Evolutionary conservation across 2,329 filamentous ascomycete genomes (phyloP).

Genomic region (Colletotrichum graminicola): DNA sequence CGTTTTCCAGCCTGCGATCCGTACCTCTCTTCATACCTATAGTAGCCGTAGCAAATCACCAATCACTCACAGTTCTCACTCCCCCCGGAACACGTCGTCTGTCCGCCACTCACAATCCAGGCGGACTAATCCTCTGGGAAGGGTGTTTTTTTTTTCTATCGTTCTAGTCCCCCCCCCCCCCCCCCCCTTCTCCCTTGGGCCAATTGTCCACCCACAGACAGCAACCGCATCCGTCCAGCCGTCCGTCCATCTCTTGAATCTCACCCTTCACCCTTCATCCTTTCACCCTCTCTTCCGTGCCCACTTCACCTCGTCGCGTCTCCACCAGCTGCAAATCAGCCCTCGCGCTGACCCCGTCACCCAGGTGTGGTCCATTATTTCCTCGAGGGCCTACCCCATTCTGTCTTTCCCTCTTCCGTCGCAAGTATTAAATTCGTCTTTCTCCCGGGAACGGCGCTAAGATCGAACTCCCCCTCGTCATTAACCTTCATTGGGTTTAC

Average conservation of each 20-base stretch:
- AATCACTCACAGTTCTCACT: conserved; percentile 15
- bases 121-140: background rate
- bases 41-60: conserved; percentile 1
- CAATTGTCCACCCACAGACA: conserved; percentile 15
- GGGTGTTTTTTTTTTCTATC: too few species aligned
- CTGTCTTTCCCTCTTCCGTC: conserved; percentile 38
- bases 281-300: conserved; percentile 6
- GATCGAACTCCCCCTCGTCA: conserved; percentile 44
- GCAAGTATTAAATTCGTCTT: conserved; percentile 43
- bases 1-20: background rate
- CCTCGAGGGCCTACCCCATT: conserved; percentile 35
- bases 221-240: conserved; percentile 3
- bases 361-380: conserved; percentile 40
- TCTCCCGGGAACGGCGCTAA: conserved; percentile 44
- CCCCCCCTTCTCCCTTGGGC: background rate
- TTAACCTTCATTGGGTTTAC: conserved; percentile 43
- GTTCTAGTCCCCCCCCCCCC: background rate
- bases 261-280: conserved; percentile 22
- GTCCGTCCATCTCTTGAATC: conserved; percentile 1
- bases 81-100: conserved; percentile 15
- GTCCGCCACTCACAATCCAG: conserved; percentile 10
- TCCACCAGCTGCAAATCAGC: conserved; percentile 41
- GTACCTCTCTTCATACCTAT: background rate
- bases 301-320: conserved; percentile 29
- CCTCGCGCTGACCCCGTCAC: conserved; percentile 34